Base-by-base conservation (phyloP, 2,329 filamentous ascomycete genomes). In the Ophiocordyceps camponoti-saundersi region DNA sequence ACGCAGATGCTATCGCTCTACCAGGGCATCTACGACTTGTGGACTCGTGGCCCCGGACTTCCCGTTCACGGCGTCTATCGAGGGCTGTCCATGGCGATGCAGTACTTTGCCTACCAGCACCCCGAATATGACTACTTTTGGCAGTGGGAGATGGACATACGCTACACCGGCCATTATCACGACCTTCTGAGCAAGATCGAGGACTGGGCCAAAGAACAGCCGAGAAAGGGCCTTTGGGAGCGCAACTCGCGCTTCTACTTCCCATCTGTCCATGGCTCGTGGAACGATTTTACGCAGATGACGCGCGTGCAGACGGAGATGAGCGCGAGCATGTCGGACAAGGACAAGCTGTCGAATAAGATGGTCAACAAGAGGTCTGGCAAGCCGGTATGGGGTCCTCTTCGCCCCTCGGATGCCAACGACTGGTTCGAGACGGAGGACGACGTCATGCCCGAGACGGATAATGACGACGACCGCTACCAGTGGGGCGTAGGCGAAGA, bases 131-230 rank as follows among this genome's bases (percentile, higher is more conserved):
- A 93, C 44, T 85, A 80, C 65, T 87, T 88, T 63, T 95, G 88
- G 88, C 85, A 94, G 53, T 93, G 88, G 85, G 88, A 95, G 62
- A 90, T 94, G 81, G 88, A 95, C 57, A 79, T 89, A 42, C 80
- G 87, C 29, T 94, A 93, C 61, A 92, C 84, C 0, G 87, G 88
- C 34, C 87, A 95, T 63, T 90, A 85, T 67, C 88, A 83, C 53
- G 77, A 85, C 50, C 63, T 86, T 20, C 75, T 90, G 56, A 74
- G 78, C 53, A 82, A 82, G 58, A 66, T 87, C 36, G 73, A 77
- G 55, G 65, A 68, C 42, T 92, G 83, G 82, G 73, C 83, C 16
- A 76, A 72, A 52, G 65, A 75, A 44, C 85, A 92, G 62, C 85
- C 85, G 1, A 72, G 85, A 13, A 88, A 87, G 61, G 81, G 82